Evolutionary conservation across 805 yeast genomes (phyloP).

Genomic region (Metschnikowia lunata): DNA sequence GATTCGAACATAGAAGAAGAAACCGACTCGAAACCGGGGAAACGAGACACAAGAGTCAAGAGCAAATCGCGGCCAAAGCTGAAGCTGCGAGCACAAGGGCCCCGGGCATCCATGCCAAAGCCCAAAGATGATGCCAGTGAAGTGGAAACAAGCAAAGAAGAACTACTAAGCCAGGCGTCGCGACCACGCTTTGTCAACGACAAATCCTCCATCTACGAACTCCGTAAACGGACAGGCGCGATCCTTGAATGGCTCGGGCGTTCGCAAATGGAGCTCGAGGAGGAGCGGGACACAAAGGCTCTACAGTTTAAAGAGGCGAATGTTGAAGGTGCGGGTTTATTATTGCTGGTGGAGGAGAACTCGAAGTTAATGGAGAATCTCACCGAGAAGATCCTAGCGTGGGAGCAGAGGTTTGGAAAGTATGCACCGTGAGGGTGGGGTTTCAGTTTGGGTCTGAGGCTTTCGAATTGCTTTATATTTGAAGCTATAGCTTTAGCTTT

Average conservation of each 20-base stretch:
- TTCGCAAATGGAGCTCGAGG: slow-evolving; percentile 76
- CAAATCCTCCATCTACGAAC: slow-evolving; percentile 70
- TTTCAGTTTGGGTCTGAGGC: too few relatives aligned
- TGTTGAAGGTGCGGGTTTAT: slow-evolving; percentile 6
- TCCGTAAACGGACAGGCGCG: slow-evolving; percentile 84
- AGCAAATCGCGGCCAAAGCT: slow-evolving; percentile 7
- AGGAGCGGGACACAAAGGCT: slow-evolving; percentile 38
- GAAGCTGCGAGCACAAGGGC: slow-evolving; percentile 1
- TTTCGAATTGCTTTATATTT: too few relatives aligned
- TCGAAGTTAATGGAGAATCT: slow-evolving; percentile 65
- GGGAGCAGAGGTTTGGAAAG: slow-evolving; percentile 75
- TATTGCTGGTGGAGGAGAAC: slow-evolving; percentile 47
- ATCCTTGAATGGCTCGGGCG: slow-evolving; percentile 87
- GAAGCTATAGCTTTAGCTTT: too few relatives aligned
- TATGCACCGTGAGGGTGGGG: slow-evolving; percentile 32
- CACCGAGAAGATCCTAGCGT: slow-evolving; percentile 62
- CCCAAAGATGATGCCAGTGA: slow-evolving; percentile 2
- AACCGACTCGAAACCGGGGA: slow-evolving; percentile 3
- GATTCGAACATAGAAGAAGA: slow-evolving; percentile 14
- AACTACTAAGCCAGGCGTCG: slow-evolving; percentile 63
- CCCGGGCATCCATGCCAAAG: slow-evolving; percentile 8
- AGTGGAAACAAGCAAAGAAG: slow-evolving; percentile 28
- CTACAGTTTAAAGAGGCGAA: slow-evolving; percentile 9
- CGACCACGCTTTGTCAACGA: slow-evolving; percentile 81
- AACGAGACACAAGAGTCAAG: slow-evolving; percentile 10